Evolutionary conservation across 2,329 filamentous ascomycete genomes (phyloP).

Genomic region (Colletotrichum sojae): DNA sequence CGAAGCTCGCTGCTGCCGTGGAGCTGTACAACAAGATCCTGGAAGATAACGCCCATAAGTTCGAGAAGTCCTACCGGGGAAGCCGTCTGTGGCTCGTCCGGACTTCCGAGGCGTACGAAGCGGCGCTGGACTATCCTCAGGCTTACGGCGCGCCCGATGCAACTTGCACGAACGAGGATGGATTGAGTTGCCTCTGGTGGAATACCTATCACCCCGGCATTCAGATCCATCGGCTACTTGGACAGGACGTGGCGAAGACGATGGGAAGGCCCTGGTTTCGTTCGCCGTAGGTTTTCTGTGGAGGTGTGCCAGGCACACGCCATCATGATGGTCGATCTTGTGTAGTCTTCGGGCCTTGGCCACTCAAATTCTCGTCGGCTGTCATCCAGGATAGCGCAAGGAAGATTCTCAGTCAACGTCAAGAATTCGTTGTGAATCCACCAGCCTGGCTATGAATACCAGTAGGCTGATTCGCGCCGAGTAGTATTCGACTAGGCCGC

Average conservation of each 20-base stretch:
- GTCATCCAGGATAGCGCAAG: no score
- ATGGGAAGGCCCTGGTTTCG: neutral
- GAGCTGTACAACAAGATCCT: slow-evolving; percentile 60
- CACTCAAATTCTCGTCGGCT: no score
- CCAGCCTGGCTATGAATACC: no score
- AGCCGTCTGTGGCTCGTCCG: slow-evolving; percentile 68
- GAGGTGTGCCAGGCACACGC: no score
- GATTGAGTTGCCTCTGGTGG: slow-evolving; percentile 16
- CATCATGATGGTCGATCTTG: no score
- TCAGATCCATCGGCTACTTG: slow-evolving; percentile 19
- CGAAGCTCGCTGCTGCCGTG: slow-evolving; percentile 52
- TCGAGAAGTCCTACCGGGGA: slow-evolving; percentile 50
- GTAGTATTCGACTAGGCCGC: no score
- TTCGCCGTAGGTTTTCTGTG: no score
- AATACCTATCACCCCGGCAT: slow-evolving; percentile 23
- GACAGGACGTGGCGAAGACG: neutral
- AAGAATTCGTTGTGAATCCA: no score
- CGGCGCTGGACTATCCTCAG: slow-evolving; percentile 66
- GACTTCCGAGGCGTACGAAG: slow-evolving; percentile 62
- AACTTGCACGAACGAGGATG: slow-evolving; percentile 11
- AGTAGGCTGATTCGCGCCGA: no score
- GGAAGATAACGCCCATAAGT: slow-evolving; percentile 52
- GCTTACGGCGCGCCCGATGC: slow-evolving; percentile 48
- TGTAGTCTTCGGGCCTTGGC: no score
- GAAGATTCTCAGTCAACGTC: no score